Conservation (phyloP, 805 yeast genomes). For the Ogataea pini region DNA sequence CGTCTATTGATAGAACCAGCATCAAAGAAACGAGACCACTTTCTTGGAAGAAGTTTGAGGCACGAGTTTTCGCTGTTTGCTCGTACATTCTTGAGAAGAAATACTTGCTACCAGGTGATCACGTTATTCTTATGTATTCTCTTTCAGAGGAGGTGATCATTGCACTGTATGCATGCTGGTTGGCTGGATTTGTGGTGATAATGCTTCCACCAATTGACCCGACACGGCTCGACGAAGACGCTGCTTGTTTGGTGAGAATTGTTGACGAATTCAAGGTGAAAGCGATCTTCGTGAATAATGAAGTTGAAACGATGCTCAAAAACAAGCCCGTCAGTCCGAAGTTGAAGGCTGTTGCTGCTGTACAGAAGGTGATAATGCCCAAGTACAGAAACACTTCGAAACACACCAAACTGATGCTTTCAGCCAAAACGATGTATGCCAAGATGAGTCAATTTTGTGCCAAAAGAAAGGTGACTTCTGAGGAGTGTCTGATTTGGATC, state of each 20-base stretch:
- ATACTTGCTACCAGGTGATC: slow-evolving; percentile 63
- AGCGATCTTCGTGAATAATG: slow-evolving; percentile 76
- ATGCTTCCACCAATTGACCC: slow-evolving; percentile 71
- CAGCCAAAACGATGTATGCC: slow-evolving; percentile 39
- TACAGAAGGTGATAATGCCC: slow-evolving; percentile 38
- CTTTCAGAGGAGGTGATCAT: slow-evolving; percentile 83
- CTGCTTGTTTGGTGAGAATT: slow-evolving; percentile 61
- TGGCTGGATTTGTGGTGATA: slow-evolving; percentile 75
- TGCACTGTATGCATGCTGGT: slow-evolving; percentile 82
- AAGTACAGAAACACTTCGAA: slow-evolving; percentile 69
- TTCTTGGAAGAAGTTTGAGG: slow-evolving; percentile 84
- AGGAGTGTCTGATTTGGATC: slow-evolving; percentile 58
- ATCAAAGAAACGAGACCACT: slow-evolving; percentile 51
- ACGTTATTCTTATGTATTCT: slow-evolving; percentile 79
- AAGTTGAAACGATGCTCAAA: slow-evolving; percentile 68
- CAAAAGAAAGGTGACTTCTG: slow-evolving; percentile 36
- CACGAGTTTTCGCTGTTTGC: slow-evolving; percentile 72
- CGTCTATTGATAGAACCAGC: slow-evolving; percentile 40
- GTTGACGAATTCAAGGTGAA: slow-evolving; percentile 70
- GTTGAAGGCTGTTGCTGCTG: slow-evolving; percentile 45
- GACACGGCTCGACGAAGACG: slow-evolving; percentile 66
- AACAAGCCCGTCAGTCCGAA: slow-evolving; percentile 63
- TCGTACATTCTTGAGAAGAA: slow-evolving; percentile 68
- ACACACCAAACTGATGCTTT: slow-evolving; percentile 41
- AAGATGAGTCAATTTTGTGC: slow-evolving; percentile 40